Base-by-base conservation (phyloP, 345 rosid species). In the Passiflora organensis region DNA sequence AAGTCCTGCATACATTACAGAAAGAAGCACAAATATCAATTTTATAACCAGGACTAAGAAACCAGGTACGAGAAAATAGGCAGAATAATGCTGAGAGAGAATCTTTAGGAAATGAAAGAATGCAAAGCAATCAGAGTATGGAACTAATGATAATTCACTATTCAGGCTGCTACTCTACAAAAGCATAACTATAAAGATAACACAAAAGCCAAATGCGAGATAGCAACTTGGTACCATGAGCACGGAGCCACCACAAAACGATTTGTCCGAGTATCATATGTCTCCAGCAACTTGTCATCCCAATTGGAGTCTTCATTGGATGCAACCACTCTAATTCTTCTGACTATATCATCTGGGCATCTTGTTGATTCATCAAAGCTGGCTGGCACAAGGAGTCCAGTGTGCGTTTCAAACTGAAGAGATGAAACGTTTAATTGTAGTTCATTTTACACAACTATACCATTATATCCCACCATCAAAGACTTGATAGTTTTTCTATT, bases 291-390 rank as follows among this genome's bases (percentile, higher is more conserved):
- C 79, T 71, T 86, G 34, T 85, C 93, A 6, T 68, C 28, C 96
- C 95, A 91, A 51, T 28, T 67, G 8, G 59, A 61, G 61, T 86
- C 96, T 53, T 82, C 80, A 50, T 25, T 45, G 55, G 84, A 76
- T 64, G 87, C 78, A 37, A 76, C 68, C 34, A 84, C 74, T 64
- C 96, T 76, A 47, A 88, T 72, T 67, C 93, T 76, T 54, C 96
- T 63, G 36, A 91, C 82, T 63, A 82, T 59, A 74, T 88, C 96
- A 79, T 91, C 96, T 0, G 98, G 96, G 58, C 87, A 78, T 73
- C 93, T 83, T 32, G 87, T 81, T 49, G 73, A 61, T 61, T 79
- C 66, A 64, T 82, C 71, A 60, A 88, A 88, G 68, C 78, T 67
- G 46, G 96, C 91, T 10, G 95, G 98, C 36, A 48, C 32, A 36